Conservation (phyloP, 345 rosid species). For the Angophora floribunda region DNA sequence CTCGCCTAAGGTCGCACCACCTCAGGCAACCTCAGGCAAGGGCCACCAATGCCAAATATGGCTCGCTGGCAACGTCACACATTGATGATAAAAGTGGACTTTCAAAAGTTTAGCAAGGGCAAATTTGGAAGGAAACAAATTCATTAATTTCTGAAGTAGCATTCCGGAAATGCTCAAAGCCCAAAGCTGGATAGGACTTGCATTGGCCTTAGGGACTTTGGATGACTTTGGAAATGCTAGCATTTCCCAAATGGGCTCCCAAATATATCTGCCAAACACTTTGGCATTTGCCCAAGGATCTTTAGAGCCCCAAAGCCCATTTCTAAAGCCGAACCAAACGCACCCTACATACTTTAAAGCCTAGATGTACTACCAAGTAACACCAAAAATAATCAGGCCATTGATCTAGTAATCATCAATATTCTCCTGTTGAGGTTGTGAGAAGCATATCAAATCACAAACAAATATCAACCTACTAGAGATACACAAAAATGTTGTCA, state of each 20-base stretch:
- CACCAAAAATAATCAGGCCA: background rate
- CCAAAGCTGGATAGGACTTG: background rate
- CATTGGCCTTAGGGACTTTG: background rate
- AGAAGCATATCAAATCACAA: background rate
- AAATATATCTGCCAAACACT: background rate
- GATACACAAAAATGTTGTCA: background rate
- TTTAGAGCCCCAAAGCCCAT: background rate
- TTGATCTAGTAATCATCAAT: background rate
- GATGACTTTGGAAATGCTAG: background rate
- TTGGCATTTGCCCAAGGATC: background rate
- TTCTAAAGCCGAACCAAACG: background rate
- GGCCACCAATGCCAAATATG: background rate
- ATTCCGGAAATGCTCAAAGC: background rate
- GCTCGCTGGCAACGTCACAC: background rate
- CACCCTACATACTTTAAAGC: background rate
- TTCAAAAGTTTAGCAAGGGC: background rate
- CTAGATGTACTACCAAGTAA: background rate
- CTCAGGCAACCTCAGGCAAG: background rate
- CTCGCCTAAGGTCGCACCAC: background rate
- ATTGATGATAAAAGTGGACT: background rate
- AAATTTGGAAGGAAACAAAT: background rate
- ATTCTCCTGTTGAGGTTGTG: background rate
- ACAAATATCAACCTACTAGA: background rate
- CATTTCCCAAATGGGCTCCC: background rate
- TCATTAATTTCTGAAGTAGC: background rate